phyloP scores from a whole-genome alignment of 164 flowering plant species.

The Annona squamosa region DNA sequence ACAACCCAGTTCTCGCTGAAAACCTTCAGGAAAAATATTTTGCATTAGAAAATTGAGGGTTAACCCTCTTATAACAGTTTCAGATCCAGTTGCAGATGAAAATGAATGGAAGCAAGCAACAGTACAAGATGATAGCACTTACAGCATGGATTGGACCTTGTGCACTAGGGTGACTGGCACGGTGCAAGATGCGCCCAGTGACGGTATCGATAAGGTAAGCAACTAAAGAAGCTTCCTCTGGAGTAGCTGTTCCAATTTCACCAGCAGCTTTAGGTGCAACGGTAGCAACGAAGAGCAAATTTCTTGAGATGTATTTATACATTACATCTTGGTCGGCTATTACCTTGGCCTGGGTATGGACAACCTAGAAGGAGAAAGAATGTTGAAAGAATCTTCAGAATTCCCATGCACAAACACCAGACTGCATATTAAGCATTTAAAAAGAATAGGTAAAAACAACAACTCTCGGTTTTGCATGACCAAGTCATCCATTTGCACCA shows the following conservation, averaged over 20 bases:
- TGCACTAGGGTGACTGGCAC: conserved; percentile 28
- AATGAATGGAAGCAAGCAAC: neutral
- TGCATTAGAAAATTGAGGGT: conserved; percentile 4
- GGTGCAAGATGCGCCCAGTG: conserved; percentile 33
- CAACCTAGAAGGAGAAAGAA: conserved; percentile 44
- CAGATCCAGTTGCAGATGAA: neutral
- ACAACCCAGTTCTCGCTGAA: conserved; percentile 98
- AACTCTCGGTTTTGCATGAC: too few species aligned
- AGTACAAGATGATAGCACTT: conserved; percentile 25
- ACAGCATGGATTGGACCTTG: conserved; percentile 97
- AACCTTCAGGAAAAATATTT: conserved; percentile 42
- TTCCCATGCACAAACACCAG: neutral
- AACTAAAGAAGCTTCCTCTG: conserved; percentile 74
- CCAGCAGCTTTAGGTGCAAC: conserved; percentile 82
- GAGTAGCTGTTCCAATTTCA: conserved; percentile 70
- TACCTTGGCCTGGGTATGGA: conserved; percentile 93
- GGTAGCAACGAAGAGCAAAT: conserved; percentile 82
- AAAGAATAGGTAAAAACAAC: too few species aligned
- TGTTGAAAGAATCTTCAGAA: neutral
- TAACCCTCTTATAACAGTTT: neutral
- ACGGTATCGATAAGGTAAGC: conserved; percentile 30
- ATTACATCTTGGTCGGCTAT: conserved; percentile 70
- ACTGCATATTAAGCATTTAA: neutral
- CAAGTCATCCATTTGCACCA: too few species aligned
- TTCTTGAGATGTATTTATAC: conserved; percentile 84